phyloP scores from a whole-genome alignment of 306 rosid genomes.

The Lablab purpureus region DNA sequence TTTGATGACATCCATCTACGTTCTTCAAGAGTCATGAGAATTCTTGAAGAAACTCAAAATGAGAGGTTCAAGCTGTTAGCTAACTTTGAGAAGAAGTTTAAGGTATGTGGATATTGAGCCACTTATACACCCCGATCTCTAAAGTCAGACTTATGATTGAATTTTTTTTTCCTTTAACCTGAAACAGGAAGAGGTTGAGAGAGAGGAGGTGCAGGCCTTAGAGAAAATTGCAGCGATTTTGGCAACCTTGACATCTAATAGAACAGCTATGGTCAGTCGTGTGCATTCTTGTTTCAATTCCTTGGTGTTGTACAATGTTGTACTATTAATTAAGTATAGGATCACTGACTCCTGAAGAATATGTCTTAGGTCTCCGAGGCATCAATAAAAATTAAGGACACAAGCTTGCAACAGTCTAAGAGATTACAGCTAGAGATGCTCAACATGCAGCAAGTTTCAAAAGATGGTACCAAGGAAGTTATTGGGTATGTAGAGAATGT shows the following conservation, averaged over 20 bases:
- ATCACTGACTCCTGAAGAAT: slow-evolving; percentile 41
- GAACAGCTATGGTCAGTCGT: slow-evolving; percentile 60
- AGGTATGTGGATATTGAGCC: slow-evolving; percentile 56
- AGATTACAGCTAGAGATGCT: slow-evolving; percentile 65
- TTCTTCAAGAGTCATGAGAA: slow-evolving; percentile 63
- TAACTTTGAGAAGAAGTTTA: slow-evolving; percentile 77
- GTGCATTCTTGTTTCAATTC: slow-evolving; percentile 28
- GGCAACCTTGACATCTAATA: slow-evolving; percentile 72
- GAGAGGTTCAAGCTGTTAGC: slow-evolving; percentile 63
- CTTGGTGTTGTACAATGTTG: slow-evolving; percentile 21
- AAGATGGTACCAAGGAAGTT: slow-evolving; percentile 62
- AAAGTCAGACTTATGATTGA: slow-evolving; percentile 16
- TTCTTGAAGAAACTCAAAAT: slow-evolving; percentile 68
- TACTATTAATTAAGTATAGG: background rate
- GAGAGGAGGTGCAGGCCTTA: slow-evolving; percentile 75
- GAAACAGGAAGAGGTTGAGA: slow-evolving; percentile 76
- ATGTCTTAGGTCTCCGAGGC: slow-evolving; percentile 74
- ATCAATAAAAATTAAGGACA: slow-evolving; percentile 63
- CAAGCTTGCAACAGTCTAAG: slow-evolving; percentile 56
- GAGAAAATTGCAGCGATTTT: slow-evolving; percentile 70
- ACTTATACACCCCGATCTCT: background rate
- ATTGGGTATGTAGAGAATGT: slow-evolving; percentile 55
- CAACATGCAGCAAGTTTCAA: slow-evolving; percentile 68
- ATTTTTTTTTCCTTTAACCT: slow-evolving; percentile 41
- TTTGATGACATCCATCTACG: slow-evolving; percentile 64